A percentile compares a stretch with the other conserved stretches of the same genome.
Evolutionary conservation across 257 asterid species (phyloP).

Genomic region (Nicotiana tomentosiformis): DNA sequence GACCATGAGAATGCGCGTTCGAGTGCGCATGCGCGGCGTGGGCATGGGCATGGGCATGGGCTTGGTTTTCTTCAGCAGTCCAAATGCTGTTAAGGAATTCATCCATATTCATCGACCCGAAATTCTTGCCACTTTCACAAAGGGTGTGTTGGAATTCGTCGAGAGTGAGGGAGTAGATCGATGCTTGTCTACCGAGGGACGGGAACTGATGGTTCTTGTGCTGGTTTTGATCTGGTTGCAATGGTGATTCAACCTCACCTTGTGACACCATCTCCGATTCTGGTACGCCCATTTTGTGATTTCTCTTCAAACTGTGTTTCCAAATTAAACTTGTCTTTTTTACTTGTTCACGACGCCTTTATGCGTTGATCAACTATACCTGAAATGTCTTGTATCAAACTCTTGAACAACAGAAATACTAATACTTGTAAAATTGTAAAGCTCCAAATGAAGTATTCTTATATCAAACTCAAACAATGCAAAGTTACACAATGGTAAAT

Average conservation of each 20-base stretch:
- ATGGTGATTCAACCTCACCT: constrained; percentile 37
- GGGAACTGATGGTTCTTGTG: constrained; percentile 15
- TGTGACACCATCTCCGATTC: constrained; percentile 42
- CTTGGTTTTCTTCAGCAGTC: constrained; percentile 81
- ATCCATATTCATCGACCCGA: constrained; percentile 93
- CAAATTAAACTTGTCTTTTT: background rate
- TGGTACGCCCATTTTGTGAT: constrained; percentile 27
- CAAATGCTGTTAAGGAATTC: constrained; percentile 88
- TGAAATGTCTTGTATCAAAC: background rate
- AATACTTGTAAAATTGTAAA: background rate
- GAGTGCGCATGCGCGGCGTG: background rate
- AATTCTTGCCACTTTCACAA: constrained; percentile 59
- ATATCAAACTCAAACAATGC: background rate
- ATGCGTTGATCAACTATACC: background rate
- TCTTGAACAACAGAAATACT: background rate
- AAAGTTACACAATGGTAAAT: background rate
- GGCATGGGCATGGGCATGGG: constrained; percentile 29
- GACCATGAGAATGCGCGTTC: background rate
- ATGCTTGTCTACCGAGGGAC: constrained; percentile 48
- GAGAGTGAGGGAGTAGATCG: constrained; percentile 78
- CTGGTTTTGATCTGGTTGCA: constrained; percentile 23
- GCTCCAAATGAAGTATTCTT: background rate
- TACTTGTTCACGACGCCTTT: background rate
- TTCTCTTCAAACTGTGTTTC: background rate
- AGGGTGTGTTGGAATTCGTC: constrained; percentile 73